Evolutionary conservation across 2,329 filamentous ascomycete genomes (phyloP), one percentile per base, ranked within the genome.

Genomic region (Dactylellina drechsleri): DNA sequence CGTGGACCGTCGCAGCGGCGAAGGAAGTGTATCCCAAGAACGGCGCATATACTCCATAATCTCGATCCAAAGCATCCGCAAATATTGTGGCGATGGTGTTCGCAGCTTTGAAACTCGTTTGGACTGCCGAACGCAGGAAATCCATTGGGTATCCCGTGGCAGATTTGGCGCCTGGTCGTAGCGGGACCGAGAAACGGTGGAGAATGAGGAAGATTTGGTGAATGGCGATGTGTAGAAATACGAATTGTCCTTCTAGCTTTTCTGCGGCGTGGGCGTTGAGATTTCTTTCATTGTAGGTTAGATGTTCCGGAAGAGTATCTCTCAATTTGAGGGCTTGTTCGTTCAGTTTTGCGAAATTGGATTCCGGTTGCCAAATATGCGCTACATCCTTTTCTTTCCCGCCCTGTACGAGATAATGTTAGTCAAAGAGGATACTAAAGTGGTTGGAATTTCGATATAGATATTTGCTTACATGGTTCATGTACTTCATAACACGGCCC

Each of bases 21-120:
- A 97, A 98, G 1, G 94, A 93, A 79, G 92, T 96, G 81, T 98
- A 99, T 0, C 95, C 94, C 0, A 93, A 91, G 81, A 98, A 98
- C 0, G 95, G 95, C 0, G 93, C 94, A 0, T 93, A 90, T 6
- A 98, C 87, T 73, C 91, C 89, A 80, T 94, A 89, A 12, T 91
- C 87, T 36, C 77, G 76, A 41, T 78, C 75, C 79, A 93, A 90
- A 2, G 91, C 88, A 77, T 96, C 92, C 77, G 90, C 89, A 58
- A 98, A 87, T 53, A 98, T 84, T 31, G 90, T 87, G 0, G 94
- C 97, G 64, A 98, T 95, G 77, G 90, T 88, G 80, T 92, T 93
- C 2, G 95, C 95, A 5, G 94, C 92, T 56, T 90, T 87, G 73
- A 97, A 89, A 0, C 93, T 92, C 70, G 90, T 90, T 59, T 88